These are phyloP conservation scores for Saccharomyces hybrid DNA, from an alignment of 1,139 yeast genomes.

Conservation along the genomic window DNA sequence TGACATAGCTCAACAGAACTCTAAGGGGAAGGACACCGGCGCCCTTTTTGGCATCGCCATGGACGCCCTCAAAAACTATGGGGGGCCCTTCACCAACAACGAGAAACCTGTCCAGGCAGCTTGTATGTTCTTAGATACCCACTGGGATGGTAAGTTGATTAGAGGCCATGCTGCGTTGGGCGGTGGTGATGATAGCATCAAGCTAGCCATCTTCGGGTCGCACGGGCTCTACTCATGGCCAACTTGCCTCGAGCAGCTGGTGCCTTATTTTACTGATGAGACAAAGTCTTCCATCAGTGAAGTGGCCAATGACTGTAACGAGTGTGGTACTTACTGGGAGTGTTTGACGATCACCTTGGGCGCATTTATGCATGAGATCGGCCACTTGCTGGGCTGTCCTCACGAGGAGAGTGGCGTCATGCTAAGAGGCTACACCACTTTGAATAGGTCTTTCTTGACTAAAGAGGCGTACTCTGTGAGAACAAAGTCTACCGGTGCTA, in stretches of 20 bases:
- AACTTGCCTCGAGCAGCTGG: conserved; percentile 57
- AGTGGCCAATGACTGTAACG: conserved; percentile 82
- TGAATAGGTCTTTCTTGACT: conserved; percentile 77
- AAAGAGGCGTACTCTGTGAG: conserved; percentile 56
- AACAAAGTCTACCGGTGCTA: conserved; percentile 39
- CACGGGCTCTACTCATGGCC: conserved; percentile 95
- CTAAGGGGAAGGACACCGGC: conserved; percentile 63
- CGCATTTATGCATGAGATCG: conserved; percentile 93
- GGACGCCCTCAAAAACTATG: conserved; percentile 55
- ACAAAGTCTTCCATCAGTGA: conserved; percentile 55
- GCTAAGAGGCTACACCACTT: conserved; percentile 75
- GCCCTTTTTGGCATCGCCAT: conserved; percentile 72
- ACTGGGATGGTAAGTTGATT: conserved; percentile 66
- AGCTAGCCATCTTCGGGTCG: conserved; percentile 86
- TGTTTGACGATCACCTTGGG: conserved; percentile 81
- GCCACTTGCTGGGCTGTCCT: conserved; percentile 85
- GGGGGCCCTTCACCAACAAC: conserved; percentile 47
- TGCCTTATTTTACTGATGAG: conserved; percentile 62
- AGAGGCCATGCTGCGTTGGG: conserved; percentile 92
- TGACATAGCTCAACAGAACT: conserved; percentile 80
- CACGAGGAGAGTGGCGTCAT: conserved; percentile 87
- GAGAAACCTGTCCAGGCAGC: conserved; percentile 67
- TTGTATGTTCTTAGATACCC: conserved; percentile 74
- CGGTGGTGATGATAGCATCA: conserved; percentile 66
- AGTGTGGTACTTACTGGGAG: conserved; percentile 88